phyloP scores from a whole-genome alignment of 2,329 filamentous ascomycete genomes.

The Calcarisporium arbuscula region DNA sequence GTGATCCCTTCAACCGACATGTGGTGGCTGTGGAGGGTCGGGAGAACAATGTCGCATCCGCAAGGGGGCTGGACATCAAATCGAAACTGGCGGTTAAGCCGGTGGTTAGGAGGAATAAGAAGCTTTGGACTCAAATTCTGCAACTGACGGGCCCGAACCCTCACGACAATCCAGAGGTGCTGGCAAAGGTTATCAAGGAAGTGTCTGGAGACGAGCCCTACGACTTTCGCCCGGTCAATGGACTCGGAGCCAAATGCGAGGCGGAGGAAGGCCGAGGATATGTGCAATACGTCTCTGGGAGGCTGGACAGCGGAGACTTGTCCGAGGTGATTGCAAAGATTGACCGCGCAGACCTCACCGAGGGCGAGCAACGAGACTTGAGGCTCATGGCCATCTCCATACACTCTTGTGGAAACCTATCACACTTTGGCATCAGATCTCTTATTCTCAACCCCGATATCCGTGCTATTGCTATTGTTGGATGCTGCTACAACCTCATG shows the following conservation, averaged over 20 bases:
- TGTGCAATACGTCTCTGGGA: constrained; percentile 72
- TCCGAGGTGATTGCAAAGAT: constrained; percentile 60
- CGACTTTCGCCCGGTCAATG: constrained; percentile 42
- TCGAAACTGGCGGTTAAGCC: constrained; percentile 71
- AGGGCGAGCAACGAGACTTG: constrained; percentile 27
- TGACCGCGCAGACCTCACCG: constrained; percentile 20
- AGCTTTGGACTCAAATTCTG: constrained; percentile 56
- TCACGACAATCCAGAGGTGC: constrained; percentile 33
- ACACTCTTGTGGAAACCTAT: constrained; percentile 95
- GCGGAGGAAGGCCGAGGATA: constrained; percentile 58
- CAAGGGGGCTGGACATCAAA: constrained; percentile 75
- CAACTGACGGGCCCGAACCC: constrained; percentile 26
- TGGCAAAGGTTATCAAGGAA: constrained; percentile 27
- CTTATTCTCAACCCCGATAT: constrained; percentile 79
- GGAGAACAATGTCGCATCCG: constrained; percentile 79
- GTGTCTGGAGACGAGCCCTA: constrained; percentile 26
- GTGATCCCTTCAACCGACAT: constrained; percentile 75
- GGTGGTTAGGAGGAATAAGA: constrained; percentile 75
- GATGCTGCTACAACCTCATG: constrained; percentile 95
- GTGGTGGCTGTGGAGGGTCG: constrained; percentile 88
- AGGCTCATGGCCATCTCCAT: constrained; percentile 84
- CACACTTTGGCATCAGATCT: constrained; percentile 86
- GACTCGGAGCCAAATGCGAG: constrained; percentile 44
- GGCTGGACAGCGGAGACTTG: constrained; percentile 67
- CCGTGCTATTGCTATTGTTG: constrained; percentile 87